Evolutionary conservation across 352 stramenopile species (phyloP).

Genomic region (Phytophthora capsici): DNA sequence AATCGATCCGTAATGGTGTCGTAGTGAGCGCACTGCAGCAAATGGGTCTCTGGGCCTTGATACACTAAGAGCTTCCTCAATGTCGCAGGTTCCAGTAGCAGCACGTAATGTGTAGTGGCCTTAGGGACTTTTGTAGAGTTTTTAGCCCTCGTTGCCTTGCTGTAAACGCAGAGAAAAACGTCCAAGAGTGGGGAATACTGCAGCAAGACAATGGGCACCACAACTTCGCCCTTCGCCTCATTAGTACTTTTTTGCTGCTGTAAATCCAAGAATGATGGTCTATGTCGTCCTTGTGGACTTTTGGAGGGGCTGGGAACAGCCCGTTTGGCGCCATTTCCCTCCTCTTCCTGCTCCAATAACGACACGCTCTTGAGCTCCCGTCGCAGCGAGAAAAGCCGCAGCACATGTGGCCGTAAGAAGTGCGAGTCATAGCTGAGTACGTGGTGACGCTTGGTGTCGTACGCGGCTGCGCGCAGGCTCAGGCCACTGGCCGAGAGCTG

Average conservation of each 20-base stretch:
- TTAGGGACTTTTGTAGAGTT: constrained; percentile 3
- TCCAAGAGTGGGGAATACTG: constrained; percentile 52
- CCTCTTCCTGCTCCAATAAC: constrained; percentile 46
- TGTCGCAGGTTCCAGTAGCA: constrained; percentile 70
- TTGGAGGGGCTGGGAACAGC: not conserved
- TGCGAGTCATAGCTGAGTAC: constrained; percentile 67
- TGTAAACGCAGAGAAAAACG: constrained; percentile 75
- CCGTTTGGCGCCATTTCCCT: not conserved
- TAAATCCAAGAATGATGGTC: constrained; percentile 23
- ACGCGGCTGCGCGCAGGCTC: constrained; percentile 56
- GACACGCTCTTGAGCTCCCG: constrained; percentile 64
- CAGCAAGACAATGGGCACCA: constrained; percentile 39
- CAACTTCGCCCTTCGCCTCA: constrained; percentile 5
- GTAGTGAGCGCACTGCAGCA: constrained; percentile 52
- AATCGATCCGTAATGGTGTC: constrained; percentile 48
- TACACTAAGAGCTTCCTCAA: constrained; percentile 66
- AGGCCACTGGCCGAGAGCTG: constrained; percentile 69
- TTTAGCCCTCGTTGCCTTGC: constrained; percentile 10
- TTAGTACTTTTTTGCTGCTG: constrained; percentile 17
- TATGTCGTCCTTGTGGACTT: constrained; percentile 9
- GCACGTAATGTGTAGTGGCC: constrained; percentile 43
- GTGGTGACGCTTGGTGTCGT: constrained; percentile 76
- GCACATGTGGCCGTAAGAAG: constrained; percentile 48
- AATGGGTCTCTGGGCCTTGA: constrained; percentile 44
- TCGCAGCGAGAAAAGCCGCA: constrained; percentile 78